These are phyloP conservation scores for Talaromyces sp. DNA, from an alignment of 2,329 filamentous ascomycete species.

Conservation along the genomic window DNA sequence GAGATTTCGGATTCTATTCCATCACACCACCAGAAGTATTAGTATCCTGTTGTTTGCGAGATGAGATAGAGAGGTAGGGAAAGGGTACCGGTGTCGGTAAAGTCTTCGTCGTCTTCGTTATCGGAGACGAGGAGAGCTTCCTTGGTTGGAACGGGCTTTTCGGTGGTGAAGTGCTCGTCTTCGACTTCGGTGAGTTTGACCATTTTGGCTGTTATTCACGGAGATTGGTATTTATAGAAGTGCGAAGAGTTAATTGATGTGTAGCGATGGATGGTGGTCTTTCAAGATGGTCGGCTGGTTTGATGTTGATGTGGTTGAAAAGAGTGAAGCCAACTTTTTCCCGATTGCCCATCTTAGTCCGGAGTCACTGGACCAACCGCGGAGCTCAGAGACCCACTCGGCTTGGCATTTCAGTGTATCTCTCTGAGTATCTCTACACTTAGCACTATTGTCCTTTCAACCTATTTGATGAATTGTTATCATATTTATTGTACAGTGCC, in stretches of 20 bases:
- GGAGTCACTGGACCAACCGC: slow-evolving; percentile 10
- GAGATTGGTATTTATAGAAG: too few relatives aligned
- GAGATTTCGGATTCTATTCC: slow-evolving; percentile 75
- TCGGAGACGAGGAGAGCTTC: slow-evolving; percentile 51
- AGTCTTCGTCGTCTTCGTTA: slow-evolving; percentile 70
- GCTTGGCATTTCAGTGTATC: slow-evolving; percentile 6
- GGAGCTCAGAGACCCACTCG: slow-evolving; percentile 27
- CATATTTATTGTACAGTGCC: slow-evolving; percentile 11
- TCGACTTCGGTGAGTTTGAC: slow-evolving; percentile 96
- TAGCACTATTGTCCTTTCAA: background rate
- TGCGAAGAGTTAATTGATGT: background rate
- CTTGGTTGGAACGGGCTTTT: slow-evolving; percentile 61
- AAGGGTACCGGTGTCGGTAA: slow-evolving; percentile 78
- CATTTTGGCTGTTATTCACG: slow-evolving; percentile 54
- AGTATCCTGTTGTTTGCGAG: background rate
- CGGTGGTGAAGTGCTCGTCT: slow-evolving; percentile 85
- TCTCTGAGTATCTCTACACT: background rate
- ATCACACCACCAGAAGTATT: background rate
- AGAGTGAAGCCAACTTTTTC: slow-evolving; percentile 36
- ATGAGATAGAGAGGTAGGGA: background rate
- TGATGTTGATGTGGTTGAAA: slow-evolving; percentile 19
- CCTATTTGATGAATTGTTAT: background rate
- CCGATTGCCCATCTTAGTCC: slow-evolving; percentile 21
- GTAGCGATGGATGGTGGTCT: background rate
- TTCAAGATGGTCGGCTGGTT: slow-evolving; percentile 29